These are phyloP conservation scores for Actinidia polygama DNA, from an alignment of 179 eudicot species.

Conservation along the genomic window DNA sequence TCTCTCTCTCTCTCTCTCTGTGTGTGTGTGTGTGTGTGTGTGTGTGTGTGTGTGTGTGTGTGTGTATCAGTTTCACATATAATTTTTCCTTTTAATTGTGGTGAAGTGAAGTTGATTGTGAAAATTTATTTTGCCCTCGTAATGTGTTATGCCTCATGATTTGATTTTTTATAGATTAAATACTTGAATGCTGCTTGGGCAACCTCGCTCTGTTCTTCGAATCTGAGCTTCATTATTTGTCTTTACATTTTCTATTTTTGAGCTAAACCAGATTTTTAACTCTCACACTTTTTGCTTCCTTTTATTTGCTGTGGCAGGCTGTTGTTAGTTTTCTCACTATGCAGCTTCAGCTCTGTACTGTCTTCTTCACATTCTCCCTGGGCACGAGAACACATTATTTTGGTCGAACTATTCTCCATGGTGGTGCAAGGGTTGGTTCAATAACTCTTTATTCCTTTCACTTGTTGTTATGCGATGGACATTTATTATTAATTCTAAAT, in stretches of 20 bases:
- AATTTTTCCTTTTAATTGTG: too few relatives aligned
- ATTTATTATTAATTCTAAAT: background rate
- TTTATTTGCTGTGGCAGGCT: conserved; percentile 59
- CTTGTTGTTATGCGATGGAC: background rate
- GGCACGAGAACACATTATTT: conserved; percentile 98
- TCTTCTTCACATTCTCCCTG: conserved; percentile 95
- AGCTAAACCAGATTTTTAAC: background rate
- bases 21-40: too few relatives aligned
- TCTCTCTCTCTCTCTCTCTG: too few relatives aligned
- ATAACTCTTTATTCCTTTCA: conserved; percentile 1
- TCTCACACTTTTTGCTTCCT: background rate
- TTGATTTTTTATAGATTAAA: background rate
- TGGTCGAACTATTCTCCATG: conserved; percentile 98
- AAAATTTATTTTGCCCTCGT: background rate
- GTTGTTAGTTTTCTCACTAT: conserved; percentile 92
- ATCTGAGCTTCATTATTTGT: background rate
- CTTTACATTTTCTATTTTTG: background rate
- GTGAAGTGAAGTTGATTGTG: too few relatives aligned
- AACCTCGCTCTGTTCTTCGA: background rate
- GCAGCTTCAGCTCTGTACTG: conserved; percentile 95
- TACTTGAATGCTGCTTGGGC: background rate
- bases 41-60: too few relatives aligned
- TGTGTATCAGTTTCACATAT: too few relatives aligned
- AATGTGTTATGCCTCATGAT: background rate
- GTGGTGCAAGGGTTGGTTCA: conserved; percentile 90